Percentiles rank a stretch among this genome's conserved stretches.
phyloP scores from a whole-genome alignment of 2,329 filamentous ascomycete species.

The Penicillium psychrosexuale region DNA sequence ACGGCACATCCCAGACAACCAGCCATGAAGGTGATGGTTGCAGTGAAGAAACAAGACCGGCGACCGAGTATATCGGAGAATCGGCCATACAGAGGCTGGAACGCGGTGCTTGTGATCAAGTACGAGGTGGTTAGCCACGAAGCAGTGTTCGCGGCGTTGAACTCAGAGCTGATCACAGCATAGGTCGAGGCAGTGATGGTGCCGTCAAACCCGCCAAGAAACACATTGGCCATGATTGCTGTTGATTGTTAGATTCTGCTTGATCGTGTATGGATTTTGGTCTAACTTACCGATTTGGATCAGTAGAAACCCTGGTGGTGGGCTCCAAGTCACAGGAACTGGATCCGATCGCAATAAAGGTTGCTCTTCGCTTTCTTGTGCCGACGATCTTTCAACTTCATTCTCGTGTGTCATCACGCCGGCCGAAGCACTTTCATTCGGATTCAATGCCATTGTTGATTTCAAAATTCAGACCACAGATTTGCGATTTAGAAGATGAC shows the following conservation, averaged over 20 bases:
- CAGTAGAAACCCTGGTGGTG: constrained; percentile 54
- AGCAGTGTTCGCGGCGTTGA: constrained; percentile 46
- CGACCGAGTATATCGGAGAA: constrained; percentile 69
- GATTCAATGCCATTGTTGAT: constrained; percentile 5
- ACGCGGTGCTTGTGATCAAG: constrained; percentile 62
- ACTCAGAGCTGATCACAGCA: constrained; percentile 48
- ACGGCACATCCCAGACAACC: constrained; percentile 68
- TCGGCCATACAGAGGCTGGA: constrained; percentile 70
- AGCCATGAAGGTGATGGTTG: constrained; percentile 59
- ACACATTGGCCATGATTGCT: constrained; percentile 64
- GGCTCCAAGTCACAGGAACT: constrained; percentile 41
- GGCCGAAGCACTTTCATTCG: neutral
- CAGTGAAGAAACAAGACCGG: constrained; percentile 59
- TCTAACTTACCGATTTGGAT: constrained; percentile 50
- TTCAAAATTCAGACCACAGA: neutral
- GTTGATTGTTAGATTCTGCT: neutral
- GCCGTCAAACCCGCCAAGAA: constrained; percentile 55
- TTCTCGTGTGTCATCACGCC: neutral
- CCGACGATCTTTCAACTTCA: neutral
- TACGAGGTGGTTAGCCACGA: constrained; percentile 59
- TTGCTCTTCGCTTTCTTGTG: constrained; percentile 20
- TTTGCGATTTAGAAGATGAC: neutral
- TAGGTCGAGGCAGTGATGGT: constrained; percentile 48
- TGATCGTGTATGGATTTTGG: too few relatives aligned
- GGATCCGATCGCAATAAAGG: constrained; percentile 21